These are phyloP conservation scores for Populus trichocarpa DNA, from an alignment of 441 rosid genomes.

Conservation along the genomic window DNA sequence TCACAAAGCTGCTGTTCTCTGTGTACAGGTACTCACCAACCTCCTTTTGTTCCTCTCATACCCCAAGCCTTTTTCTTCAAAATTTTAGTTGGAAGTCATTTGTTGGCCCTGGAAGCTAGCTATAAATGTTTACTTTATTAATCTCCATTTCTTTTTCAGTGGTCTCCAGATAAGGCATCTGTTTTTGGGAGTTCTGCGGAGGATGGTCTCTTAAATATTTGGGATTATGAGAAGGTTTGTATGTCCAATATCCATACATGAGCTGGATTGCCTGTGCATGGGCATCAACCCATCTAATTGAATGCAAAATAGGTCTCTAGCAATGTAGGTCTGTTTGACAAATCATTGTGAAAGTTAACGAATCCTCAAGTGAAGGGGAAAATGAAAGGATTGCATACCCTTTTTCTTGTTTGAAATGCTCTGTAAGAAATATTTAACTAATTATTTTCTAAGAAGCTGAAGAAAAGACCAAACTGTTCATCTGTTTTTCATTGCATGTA, in stretches of 20 bases:
- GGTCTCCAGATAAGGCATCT: slow-evolving; percentile 94
- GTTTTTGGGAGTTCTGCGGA: slow-evolving; percentile 99
- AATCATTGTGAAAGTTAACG: background rate
- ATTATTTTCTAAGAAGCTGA: background rate
- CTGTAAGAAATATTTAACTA: background rate
- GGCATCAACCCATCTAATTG: slow-evolving; percentile 5
- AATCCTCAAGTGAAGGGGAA: background rate
- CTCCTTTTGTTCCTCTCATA: background rate
- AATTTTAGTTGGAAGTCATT: background rate
- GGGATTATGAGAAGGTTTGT: slow-evolving; percentile 93
- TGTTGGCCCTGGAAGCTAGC: background rate
- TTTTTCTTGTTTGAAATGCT: background rate
- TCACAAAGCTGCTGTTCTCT: slow-evolving; percentile 94
- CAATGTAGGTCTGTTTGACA: background rate
- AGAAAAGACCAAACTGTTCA: background rate
- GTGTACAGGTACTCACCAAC: slow-evolving; percentile 69
- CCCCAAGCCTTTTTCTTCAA: background rate
- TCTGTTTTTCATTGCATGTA: background rate
- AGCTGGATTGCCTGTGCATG: background rate
- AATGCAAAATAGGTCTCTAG: background rate
- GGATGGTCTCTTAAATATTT: slow-evolving; percentile 92
- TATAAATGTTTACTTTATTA: slow-evolving; percentile 1
- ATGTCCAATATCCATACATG: slow-evolving; percentile 1
- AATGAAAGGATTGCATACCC: background rate
- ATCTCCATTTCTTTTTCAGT: slow-evolving; percentile 34